Base-by-base conservation (phyloP, 148 eudicot species). In the Drosera capensis region DNA sequence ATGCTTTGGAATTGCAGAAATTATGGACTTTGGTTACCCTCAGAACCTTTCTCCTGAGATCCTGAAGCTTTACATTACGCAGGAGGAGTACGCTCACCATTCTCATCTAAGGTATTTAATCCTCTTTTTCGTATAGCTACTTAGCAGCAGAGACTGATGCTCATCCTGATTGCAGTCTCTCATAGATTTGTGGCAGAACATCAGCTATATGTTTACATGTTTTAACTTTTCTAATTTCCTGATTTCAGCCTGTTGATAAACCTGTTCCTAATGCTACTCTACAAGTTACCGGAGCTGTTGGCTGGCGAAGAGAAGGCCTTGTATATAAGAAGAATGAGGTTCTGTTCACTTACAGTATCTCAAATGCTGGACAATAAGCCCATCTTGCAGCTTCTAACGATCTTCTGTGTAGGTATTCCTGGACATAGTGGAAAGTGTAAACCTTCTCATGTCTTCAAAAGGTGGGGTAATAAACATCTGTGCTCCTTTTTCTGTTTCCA, bases 201-300 rank as follows among this genome's bases (percentile, higher is more conserved):
- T n/a, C n/a, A n/a, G n/a, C n/a, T n/a, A n/a, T n/a, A n/a, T n/a
- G n/a, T n/a, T n/a, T n/a, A n/a, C n/a, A n/a, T n/a, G n/a, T n/a
- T 39, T 39, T 14, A 2, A 39, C 17, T 17, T 28, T 41, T 18
- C 7, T n/a, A 14, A 38, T 46, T 8, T 56, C 31, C 42, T 26
- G 54, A 20, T 45, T 38, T 42, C 46, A 90, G 99, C 72, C 93
- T 61, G 49, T 74, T 44, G 95, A 90, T 63, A 90, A 81, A 65
- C 94, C 95, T 40, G 93, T 85, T 43, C 95, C 99, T n/a, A 90
- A 90, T 71, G 99, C 99, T 44, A 90, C 99, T 19, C 63, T 90
- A 50, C 99, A 90, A 85, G 99, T 90, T 45, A 90, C 99, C 35
- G 99, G 99, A 43, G 99, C 99, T 62, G 95, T 90, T 55, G 99